Base-by-base conservation (phyloP, 140 eudicot genomes). In the Flaveria floridana region DNA sequence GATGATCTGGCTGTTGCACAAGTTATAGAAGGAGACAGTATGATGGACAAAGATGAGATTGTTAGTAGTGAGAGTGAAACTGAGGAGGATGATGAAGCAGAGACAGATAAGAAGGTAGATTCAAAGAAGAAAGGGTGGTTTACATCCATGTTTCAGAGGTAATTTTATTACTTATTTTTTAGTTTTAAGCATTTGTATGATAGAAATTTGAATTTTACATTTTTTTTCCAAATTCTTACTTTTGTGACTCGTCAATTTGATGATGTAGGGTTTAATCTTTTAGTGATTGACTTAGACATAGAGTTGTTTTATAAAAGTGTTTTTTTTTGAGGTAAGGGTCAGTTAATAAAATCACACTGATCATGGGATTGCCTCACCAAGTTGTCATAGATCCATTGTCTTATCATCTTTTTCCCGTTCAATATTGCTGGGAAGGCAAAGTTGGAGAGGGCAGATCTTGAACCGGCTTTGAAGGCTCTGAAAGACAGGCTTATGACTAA, bases 401-500 rank as follows among this genome's bases (percentile, higher is more conserved):
- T 55, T 69, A 71, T 13, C 13, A 42, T 11, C 46, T 84, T 46
- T 67, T 66, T 16, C 19, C 1, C 57, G 55, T 66, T 71, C 82
- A 93, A 97, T 78, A 87, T 94, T 88, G 97, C 97, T 39, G 97
- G 99, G 11, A 94, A 94, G 80, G 89, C 99, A 53, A 94, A 88
- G 80, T 74, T 94, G 90, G 99, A 94, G 56, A 90, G 87, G 74
- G 87, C 86, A 73, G 97, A 94, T 78, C 82, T 94, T 2, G 95
- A 94, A 86, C 97, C 96, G 79, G 97, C 99, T 78, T 76, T 94
- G 75, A 88, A 84, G 82, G 97, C 97, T 84, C 89, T 94, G 12
- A 94, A 94, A 83, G 99, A 94, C 78, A 88, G 93, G 80, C 92
- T 94, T 13, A 94, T 94, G 99, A 88, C 96, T 44, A 94, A 94